Conservation (phyloP, 1,139 yeast genomes). For the Protomyces macrosporus region DNA sequence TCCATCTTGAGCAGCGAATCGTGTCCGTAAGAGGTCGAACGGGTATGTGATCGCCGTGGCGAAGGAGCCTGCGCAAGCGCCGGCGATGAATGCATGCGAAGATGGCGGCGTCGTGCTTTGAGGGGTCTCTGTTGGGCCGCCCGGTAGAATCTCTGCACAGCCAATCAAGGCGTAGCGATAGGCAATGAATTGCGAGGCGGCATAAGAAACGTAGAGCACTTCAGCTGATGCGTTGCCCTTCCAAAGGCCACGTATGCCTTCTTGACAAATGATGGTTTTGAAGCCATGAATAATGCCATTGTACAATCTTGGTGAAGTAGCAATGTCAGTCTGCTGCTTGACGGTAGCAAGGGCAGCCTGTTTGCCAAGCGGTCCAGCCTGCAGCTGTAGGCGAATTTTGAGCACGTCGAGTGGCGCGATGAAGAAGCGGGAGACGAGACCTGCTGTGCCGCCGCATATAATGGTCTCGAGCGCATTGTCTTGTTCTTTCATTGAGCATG, state of each 20-base stretch:
- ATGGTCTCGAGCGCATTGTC: slow-evolving; percentile 15
- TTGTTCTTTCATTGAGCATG: slow-evolving; percentile 7
- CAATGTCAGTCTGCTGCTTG: not conserved
- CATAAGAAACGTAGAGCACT: slow-evolving; percentile 73
- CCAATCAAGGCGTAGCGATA: slow-evolving; percentile 49
- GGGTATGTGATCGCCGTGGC: slow-evolving; percentile 80
- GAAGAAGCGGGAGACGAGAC: slow-evolving; percentile 42
- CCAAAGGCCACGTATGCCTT: slow-evolving; percentile 50
- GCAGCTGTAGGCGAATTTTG: slow-evolving; percentile 77
- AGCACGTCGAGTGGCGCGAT: slow-evolving; percentile 89
- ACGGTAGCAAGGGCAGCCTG: not conserved
- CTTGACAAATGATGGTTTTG: slow-evolving; percentile 19
- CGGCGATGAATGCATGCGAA: slow-evolving; percentile 57
- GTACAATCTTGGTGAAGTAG: not conserved
- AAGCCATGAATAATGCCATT: slow-evolving; percentile 12
- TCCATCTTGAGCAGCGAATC: slow-evolving; percentile 52
- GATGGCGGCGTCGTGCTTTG: slow-evolving; percentile 42
- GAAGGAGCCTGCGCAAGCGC: slow-evolving; percentile 67
- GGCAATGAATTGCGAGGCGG: slow-evolving; percentile 76
- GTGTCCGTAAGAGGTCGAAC: slow-evolving; percentile 75
- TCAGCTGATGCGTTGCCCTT: slow-evolving; percentile 95
- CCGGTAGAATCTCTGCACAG: not conserved
- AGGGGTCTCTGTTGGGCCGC: slow-evolving; percentile 36
- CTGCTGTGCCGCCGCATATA: slow-evolving; percentile 27
- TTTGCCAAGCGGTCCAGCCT: slow-evolving; percentile 31